Conservation (phyloP, 352 stramenopile species). For the Phytophthora capsici region DNA sequence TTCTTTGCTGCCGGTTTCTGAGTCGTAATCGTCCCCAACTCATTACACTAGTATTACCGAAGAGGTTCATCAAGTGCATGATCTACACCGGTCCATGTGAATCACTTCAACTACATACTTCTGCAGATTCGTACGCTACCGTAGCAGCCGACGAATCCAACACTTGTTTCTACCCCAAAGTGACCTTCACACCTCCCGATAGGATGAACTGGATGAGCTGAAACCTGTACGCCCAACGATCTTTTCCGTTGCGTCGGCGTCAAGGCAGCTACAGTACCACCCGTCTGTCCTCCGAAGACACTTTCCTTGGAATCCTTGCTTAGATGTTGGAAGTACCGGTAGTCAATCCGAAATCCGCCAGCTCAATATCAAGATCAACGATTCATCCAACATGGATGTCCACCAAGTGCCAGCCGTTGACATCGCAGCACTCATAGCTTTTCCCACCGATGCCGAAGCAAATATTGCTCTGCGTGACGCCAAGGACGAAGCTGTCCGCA, state of each 20-base stretch:
- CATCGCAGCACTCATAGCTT: constrained; percentile 51
- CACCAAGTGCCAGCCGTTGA: constrained; percentile 53
- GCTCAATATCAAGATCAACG: not conserved
- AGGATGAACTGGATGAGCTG: not conserved
- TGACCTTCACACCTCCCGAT: not conserved
- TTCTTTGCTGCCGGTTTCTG: no score
- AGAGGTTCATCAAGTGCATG: no score
- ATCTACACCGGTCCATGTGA: no score
- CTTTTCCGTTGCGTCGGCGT: not conserved
- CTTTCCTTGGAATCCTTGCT: not conserved
- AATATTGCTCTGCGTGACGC: constrained; percentile 18
- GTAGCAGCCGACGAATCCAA: not conserved
- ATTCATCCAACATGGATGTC: constrained; percentile 19
- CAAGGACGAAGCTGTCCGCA: constrained; percentile 15
- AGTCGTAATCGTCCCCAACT: no score
- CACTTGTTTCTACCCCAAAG: not conserved
- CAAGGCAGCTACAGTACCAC: constrained; percentile 1
- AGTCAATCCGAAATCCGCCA: not conserved
- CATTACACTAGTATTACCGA: constrained; percentile 13
- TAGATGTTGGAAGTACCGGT: not conserved
- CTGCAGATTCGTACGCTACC: not conserved
- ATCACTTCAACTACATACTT: constrained; percentile 2
- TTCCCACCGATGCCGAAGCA: constrained; percentile 37
- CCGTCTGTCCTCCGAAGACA: not conserved
- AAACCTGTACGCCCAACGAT: not conserved